A percentile compares a stretch with the other conserved stretches of the same genome.
Evolutionary conservation across 306 rosid species (phyloP).

Genomic region (Prunus mongolica): DNA sequence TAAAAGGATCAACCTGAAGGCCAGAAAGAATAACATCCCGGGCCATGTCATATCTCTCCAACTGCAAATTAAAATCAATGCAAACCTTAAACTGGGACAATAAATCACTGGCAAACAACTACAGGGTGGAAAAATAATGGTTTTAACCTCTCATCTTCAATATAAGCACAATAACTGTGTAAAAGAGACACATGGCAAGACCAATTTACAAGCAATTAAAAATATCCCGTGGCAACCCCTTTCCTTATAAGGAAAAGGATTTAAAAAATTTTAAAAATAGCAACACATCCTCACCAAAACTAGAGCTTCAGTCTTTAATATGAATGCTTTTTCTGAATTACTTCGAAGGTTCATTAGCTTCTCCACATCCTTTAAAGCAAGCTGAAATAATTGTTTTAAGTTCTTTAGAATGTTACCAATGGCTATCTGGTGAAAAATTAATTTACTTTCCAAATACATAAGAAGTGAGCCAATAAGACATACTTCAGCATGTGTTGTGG

Average conservation of each 20-base stretch:
- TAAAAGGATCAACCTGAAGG: slow-evolving; percentile 79
- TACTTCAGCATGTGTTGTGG: slow-evolving; percentile 94
- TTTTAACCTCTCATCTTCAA: not conserved
- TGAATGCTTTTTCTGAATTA: slow-evolving; percentile 60
- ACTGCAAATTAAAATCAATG: slow-evolving; percentile 47
- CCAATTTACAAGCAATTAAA: not conserved
- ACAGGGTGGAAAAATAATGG: not conserved
- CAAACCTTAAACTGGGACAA: not conserved
- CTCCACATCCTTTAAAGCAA: slow-evolving; percentile 92
- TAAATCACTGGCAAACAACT: not conserved
- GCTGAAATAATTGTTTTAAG: slow-evolving; percentile 43
- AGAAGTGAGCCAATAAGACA: slow-evolving; percentile 25
- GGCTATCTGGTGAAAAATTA: slow-evolving; percentile 11
- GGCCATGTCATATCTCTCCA: slow-evolving; percentile 80
- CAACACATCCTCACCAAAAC: slow-evolving; percentile 49
- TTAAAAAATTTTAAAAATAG: not conserved
- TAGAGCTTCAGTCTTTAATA: slow-evolving; percentile 73
- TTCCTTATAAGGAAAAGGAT: not conserved
- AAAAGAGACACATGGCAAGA: not conserved
- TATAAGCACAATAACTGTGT: not conserved
- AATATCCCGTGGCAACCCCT: not conserved
- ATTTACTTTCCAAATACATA: slow-evolving; percentile 15
- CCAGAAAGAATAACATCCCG: slow-evolving; percentile 86
- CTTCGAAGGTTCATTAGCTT: slow-evolving; percentile 52
- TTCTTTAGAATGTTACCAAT: slow-evolving; percentile 8